Evolutionary conservation across 768 basidiomycete genomes (phyloP), one percentile per base, ranked within the genome.

Genomic region (Termitomyces sp.): DNA sequence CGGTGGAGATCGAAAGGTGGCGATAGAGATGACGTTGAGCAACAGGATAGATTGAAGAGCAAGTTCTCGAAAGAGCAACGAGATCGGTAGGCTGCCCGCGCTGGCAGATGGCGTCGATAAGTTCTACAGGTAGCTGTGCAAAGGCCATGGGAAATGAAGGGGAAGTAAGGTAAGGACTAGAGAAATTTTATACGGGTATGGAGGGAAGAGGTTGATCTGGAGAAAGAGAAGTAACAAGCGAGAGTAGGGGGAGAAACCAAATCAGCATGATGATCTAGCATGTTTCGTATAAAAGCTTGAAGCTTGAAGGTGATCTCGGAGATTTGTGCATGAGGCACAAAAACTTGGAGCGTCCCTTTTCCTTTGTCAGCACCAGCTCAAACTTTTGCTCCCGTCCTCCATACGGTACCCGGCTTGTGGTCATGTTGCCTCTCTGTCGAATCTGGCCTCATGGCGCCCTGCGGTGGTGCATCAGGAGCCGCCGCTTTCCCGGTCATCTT

Each of bases 1-100:
- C 67, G 7, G 77, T 66, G 36, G 84, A 79, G 57, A 85, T 65
- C 54, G 75, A 69, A 64, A 91, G 66, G 67, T 82, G 72, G 57
- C 86, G 80, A 72, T 88, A 92, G 72, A 92, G 86, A 40, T 78
- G 70, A 61, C 84, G 83, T 61, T 83, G 84, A 0, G 86, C 86
- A 65, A 84, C 71, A 57, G 74, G 74, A 63, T 75, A 73, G 68
- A 87, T 67, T 38, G 69, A 63, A 14, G 79, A 69, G 63, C 65
- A 73, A 7, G 83, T 76, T 20, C 69, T 73, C 2, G 87, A 78
- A 64, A 88, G 76, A 11, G 79, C 70, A 52, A 77, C 73, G 66
- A 90, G 84, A 73, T 81, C 78, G 10, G 60, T 31, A 14, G 64
- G 57, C 50, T 56, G 48, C 29, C 70, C 67, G 69, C 64, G 57